Percentiles rank a stretch among this genome's conserved stretches.
phyloP scores from a whole-genome alignment of 2,329 filamentous ascomycete species.

The Parastagonospora nodorum region DNA sequence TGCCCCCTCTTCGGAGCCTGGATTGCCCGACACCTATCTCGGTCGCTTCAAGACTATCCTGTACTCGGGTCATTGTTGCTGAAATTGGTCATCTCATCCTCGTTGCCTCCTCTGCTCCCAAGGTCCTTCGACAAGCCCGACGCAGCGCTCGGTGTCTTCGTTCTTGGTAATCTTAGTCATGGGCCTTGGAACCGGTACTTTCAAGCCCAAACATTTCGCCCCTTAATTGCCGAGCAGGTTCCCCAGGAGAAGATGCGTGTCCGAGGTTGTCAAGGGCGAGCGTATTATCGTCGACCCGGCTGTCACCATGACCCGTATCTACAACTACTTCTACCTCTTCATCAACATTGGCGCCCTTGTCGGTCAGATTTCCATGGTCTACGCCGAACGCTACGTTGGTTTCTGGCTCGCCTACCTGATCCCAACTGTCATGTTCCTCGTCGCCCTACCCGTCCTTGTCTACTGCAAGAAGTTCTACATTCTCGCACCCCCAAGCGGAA shows the following conservation, averaged over 20 bases:
- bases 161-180: slow-evolving; percentile 64
- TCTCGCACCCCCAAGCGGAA: slow-evolving; percentile 67
- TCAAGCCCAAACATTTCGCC: slow-evolving; percentile 71
- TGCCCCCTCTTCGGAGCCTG: slow-evolving; percentile 65
- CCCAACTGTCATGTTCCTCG: slow-evolving; percentile 67
- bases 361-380: slow-evolving; percentile 46
- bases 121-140: slow-evolving; percentile 56
- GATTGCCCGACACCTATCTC: slow-evolving; percentile 64
- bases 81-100: slow-evolving; percentile 62
- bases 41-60: slow-evolving; percentile 66
- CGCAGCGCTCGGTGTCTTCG: slow-evolving; percentile 60
- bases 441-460: slow-evolving; percentile 63
- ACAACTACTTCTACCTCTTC: slow-evolving; percentile 58
- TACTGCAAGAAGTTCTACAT: slow-evolving; percentile 66
- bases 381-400: slow-evolving; percentile 59
- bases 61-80: slow-evolving; percentile 62
- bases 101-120: slow-evolving; percentile 60
- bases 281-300: slow-evolving; percentile 69
- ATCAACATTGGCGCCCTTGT: slow-evolving; percentile 47
- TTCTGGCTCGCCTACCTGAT: slow-evolving; percentile 75
- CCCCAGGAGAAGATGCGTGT: slow-evolving; percentile 58
- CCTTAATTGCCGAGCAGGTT: slow-evolving; percentile 67
- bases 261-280: slow-evolving; percentile 54
- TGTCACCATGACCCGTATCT: slow-evolving; percentile 70
- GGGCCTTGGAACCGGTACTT: slow-evolving; percentile 69